A percentile compares a stretch with the other conserved stretches of the same genome.
These are phyloP conservation scores for Peronosclerospora sorghi DNA, from an alignment of 352 stramenopile species.

Conservation along the genomic window DNA sequence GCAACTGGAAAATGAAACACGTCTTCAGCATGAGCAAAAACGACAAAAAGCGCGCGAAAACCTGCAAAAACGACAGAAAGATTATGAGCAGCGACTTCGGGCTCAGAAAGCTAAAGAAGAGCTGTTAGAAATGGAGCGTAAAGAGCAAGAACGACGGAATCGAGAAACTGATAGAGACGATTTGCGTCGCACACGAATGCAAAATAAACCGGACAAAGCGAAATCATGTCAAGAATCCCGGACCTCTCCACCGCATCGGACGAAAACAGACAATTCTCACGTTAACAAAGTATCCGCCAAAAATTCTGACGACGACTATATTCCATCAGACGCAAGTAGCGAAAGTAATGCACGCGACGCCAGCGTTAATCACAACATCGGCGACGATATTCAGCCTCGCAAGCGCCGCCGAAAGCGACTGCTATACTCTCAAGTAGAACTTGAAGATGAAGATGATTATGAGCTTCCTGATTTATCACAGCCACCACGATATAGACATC, in stretches of 20 bases:
- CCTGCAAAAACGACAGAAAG: constrained; percentile 16
- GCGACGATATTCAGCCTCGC: neutral
- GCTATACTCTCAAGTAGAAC: constrained; percentile 31
- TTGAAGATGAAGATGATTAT: constrained; percentile 38
- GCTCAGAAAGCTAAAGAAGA: constrained; percentile 18
- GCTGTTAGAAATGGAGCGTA: constrained; percentile 6
- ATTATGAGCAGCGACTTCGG: constrained; percentile 19
- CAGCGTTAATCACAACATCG: constrained; percentile 6
- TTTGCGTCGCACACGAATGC: constrained; percentile 12
- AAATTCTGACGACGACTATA: constrained; percentile 15
- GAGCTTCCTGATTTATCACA: constrained; percentile 28
- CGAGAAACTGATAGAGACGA: constrained; percentile 14
- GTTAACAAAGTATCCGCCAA: constrained; percentile 10
- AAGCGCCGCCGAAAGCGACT: constrained; percentile 33
- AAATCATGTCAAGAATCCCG: too few relatives aligned
- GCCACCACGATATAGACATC: constrained; percentile 3
- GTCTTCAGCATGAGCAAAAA: constrained; percentile 13
- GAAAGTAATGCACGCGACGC: constrained; percentile 12
- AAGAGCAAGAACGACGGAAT: constrained; percentile 8
- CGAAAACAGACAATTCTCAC: constrained; percentile 3
- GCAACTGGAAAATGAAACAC: constrained; percentile 4
- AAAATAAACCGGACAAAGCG: neutral
- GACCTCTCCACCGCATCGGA: constrained; percentile 1
- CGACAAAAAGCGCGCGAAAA: constrained; percentile 14
- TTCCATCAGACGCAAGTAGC: constrained; percentile 12